Base-by-base conservation (phyloP, 1,284 basidiomycete genomes). In the Sanghuangporus baumii region DNA sequence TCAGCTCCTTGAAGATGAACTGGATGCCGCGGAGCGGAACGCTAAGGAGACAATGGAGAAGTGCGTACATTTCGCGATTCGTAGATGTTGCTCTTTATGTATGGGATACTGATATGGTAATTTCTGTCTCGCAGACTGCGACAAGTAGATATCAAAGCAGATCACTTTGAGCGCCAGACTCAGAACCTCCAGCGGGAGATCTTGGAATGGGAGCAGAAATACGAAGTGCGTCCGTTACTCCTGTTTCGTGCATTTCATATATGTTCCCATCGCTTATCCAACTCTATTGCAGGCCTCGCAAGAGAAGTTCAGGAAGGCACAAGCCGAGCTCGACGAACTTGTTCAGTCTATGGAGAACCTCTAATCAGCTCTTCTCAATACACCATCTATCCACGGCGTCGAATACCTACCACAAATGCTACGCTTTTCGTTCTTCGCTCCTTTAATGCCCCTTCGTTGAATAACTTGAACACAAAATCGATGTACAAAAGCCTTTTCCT, bases 121-220 rank as follows among this genome's bases (percentile, higher is more conserved):
- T 41, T 38, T 47, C 23, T n/a, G 51, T 43, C 34, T 16, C 20
- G 23, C 71, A 98, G 96, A 76, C 83, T 99, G 70, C 86, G 97
- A 69, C 94, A 98, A 75, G 94, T 96, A 63, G 97, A 99, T 74
- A 91, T 99, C 77, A 98, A 98, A 81, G 96, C 97, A 23, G 97
- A 99, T 77, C 94, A 98, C 81, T 97, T 95, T 76, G 96, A 98
- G 78, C 87, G 96, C 61, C 93, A 97, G 73, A 87, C 98, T 23
- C 82, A 87, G 69, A 86, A 91, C 60, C 80, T 86, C 64, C 96
- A 98, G 76, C 88, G 93, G 74, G 97, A 99, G 77, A 88, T 95
- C 65, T 96, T 98, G 74, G 74, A 77, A 59, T 94, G 91, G 94
- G 96, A 98, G 85, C 85, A 88, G 81, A 98, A 98, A 79, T 93